Evolutionary conservation across 2,329 filamentous ascomycete species (phyloP).

Genomic region (Exophiala dermatitidis): DNA sequence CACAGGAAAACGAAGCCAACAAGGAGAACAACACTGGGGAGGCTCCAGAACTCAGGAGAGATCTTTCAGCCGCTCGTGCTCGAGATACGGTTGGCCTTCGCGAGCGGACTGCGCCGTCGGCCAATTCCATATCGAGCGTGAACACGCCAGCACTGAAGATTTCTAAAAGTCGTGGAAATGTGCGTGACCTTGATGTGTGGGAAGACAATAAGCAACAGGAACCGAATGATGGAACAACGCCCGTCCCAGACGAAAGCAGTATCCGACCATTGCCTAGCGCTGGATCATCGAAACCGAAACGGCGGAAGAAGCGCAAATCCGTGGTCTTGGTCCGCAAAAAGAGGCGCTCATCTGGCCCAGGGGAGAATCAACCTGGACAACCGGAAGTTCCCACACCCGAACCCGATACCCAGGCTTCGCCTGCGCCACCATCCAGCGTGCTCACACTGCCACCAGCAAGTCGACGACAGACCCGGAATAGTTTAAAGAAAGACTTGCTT

Average conservation of each 20-base stretch:
- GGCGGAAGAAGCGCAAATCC: slow-evolving; percentile 16
- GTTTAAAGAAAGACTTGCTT: neutral
- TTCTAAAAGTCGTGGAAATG: neutral
- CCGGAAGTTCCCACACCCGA: neutral
- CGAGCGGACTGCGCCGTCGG: neutral
- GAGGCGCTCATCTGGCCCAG: slow-evolving; percentile 10
- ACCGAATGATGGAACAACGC: neutral
- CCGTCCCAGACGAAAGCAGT: neutral
- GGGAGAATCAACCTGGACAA: neutral
- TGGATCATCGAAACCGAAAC: slow-evolving; percentile 4
- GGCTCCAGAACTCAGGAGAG: neutral
- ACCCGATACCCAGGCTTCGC: neutral
- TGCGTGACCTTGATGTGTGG: neutral
- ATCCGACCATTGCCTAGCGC: neutral
- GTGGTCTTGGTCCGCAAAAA: slow-evolving; percentile 11
- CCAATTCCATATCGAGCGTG: neutral
- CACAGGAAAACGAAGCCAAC: neutral
- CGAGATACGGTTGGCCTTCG: neutral
- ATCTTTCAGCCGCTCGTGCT: neutral
- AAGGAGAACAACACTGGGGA: slow-evolving; percentile 10
- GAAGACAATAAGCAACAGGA: neutral
- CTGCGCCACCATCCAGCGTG: neutral
- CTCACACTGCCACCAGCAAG: neutral
- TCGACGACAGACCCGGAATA: neutral
- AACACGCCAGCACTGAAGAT: neutral